Evolutionary conservation across 176 grass and related monocot genomes (phyloP).

Genomic region (Carex littledalei): DNA sequence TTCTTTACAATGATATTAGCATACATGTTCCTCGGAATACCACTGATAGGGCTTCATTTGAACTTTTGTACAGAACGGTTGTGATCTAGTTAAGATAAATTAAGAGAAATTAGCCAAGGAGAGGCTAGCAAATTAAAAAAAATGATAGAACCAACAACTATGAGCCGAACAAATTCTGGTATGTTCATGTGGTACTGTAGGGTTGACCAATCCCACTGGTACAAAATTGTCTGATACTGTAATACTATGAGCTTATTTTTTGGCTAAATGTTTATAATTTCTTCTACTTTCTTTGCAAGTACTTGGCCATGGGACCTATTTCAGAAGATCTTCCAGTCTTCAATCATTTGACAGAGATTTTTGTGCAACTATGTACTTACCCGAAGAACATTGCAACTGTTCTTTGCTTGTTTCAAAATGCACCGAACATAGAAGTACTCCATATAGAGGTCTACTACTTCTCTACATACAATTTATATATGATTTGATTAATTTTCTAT

Average conservation of each 20-base stretch:
- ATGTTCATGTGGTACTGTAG: neutral
- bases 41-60: too few relatives aligned
- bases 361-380: conserved; percentile 16
- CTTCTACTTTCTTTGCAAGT: conserved; percentile 18
- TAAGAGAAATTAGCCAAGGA: neutral
- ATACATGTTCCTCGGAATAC: neutral
- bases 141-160: neutral
- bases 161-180: neutral
- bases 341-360: conserved; percentile 23
- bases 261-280: neutral
- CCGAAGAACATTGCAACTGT: conserved; percentile 16
- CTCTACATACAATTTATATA: neutral
- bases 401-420: conserved; percentile 40
- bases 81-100: neutral
- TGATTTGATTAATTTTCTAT: neutral
- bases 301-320: neutral
- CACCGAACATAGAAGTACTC: conserved; percentile 29
- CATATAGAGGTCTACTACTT: conserved; percentile 18
- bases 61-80: neutral
- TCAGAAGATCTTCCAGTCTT: conserved; percentile 10
- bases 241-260: neutral
- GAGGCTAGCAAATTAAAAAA: neutral
- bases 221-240: neutral
- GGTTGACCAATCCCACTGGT: neutral
- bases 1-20: neutral